phyloP scores from a whole-genome alignment of 179 eudicot genomes.

The Beta corolliflora region DNA sequence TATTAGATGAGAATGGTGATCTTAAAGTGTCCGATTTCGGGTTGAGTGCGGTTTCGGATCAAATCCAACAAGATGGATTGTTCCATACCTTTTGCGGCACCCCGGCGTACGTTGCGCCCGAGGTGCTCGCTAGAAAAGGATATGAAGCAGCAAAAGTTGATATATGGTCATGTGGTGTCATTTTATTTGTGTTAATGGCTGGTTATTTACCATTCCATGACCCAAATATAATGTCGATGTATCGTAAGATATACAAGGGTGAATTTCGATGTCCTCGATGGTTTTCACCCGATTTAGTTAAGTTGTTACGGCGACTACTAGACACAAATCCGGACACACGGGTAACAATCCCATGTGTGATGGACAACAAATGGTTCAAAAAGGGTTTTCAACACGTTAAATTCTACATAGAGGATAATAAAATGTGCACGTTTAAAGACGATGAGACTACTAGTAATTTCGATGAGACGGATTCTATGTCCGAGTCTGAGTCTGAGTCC shows the following conservation, averaged over 20 bases:
- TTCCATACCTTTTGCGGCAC: slow-evolving; percentile 52
- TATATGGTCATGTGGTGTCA: slow-evolving; percentile 45
- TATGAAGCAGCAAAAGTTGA: slow-evolving; percentile 41
- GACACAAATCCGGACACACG: slow-evolving; percentile 36
- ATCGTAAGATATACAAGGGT: slow-evolving; percentile 39
- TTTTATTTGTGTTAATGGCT: slow-evolving; percentile 44
- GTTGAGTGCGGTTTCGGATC: slow-evolving; percentile 40
- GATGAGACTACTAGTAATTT: slow-evolving; percentile 1
- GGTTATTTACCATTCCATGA: slow-evolving; percentile 48
- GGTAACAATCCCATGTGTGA: slow-evolving; percentile 32
- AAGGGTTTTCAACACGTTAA: slow-evolving; percentile 38
- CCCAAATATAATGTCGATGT: slow-evolving; percentile 40
- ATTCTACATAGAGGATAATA: slow-evolving; percentile 42
- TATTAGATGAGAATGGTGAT: slow-evolving; percentile 41
- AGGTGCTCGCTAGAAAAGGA: slow-evolving; percentile 37
- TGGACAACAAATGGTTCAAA: slow-evolving; percentile 42
- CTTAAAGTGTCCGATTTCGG: slow-evolving; percentile 51
- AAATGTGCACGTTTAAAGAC: slow-evolving; percentile 18
- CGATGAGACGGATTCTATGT: slow-evolving; percentile 43
- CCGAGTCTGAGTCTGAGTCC: slow-evolving; percentile 52
- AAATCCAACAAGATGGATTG: slow-evolving; percentile 39
- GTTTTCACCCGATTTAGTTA: slow-evolving; percentile 41
- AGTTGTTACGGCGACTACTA: slow-evolving; percentile 23
- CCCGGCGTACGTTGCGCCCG: slow-evolving; percentile 49
- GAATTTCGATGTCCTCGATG: slow-evolving; percentile 43